A percentile compares a stretch with the other conserved stretches of the same genome.
These are phyloP conservation scores for Kalmanozyma brasiliensis DNA, from an alignment of 1,284 basidiomycete genomes.

Conservation along the genomic window DNA sequence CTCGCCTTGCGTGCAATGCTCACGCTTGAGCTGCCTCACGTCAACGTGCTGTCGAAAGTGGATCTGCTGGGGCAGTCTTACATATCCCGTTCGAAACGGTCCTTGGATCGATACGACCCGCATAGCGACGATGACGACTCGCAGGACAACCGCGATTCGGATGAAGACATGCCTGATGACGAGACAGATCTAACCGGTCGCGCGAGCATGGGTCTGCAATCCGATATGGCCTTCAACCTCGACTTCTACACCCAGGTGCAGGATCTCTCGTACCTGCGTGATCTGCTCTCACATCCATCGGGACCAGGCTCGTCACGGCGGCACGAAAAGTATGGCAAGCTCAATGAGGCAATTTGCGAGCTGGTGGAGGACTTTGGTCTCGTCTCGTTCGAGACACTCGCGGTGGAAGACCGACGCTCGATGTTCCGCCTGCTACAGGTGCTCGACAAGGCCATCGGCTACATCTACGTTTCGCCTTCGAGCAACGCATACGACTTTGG, in stretches of 20 bases:
- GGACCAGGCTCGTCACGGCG: slow-evolving; percentile 40
- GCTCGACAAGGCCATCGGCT: slow-evolving; percentile 65
- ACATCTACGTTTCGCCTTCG: slow-evolving; percentile 48
- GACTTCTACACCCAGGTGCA: slow-evolving; percentile 99
- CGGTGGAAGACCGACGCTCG: slow-evolving; percentile 69
- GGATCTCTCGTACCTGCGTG: slow-evolving; percentile 88
- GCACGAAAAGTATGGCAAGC: slow-evolving; percentile 56
- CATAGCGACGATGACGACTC: slow-evolving; percentile 21
- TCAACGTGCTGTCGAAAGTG: slow-evolving; percentile 96
- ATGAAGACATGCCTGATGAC: slow-evolving; percentile 2
- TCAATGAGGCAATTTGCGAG: slow-evolving; percentile 90
- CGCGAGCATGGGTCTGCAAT: slow-evolving; percentile 21
- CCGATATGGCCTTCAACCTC: slow-evolving; percentile 82
- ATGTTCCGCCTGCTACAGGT: slow-evolving; percentile 63
- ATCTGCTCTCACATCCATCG: slow-evolving; percentile 72
- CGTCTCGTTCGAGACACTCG: slow-evolving; percentile 95
- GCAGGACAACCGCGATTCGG: slow-evolving; percentile 7
- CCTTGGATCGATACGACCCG: slow-evolving; percentile 24
- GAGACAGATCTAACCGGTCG: neutral
- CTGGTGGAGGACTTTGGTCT: slow-evolving; percentile 93
- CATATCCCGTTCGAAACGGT: slow-evolving; percentile 24
- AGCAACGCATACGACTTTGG: slow-evolving; percentile 13
- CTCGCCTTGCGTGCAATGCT: slow-evolving; percentile 95
- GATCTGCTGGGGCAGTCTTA: slow-evolving; percentile 75
- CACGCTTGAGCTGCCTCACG: slow-evolving; percentile 94